Evolutionary conservation across 306 rosid species (phyloP), one percentile per base, ranked within the genome.

Genomic region (Arachis stenosperma): DNA sequence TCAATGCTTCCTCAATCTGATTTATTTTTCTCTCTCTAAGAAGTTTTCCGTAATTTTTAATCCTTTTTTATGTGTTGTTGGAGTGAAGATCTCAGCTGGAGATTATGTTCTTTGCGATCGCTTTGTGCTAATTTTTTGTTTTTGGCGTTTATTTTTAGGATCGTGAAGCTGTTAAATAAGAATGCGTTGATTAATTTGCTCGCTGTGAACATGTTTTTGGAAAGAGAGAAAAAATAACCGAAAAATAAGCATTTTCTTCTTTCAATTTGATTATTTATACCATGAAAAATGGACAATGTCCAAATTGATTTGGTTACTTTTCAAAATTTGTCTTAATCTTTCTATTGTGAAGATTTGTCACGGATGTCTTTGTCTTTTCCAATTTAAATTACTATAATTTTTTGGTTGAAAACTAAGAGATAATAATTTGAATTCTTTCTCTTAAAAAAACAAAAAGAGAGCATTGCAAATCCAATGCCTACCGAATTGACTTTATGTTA

Each of bases 31-130:
- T 29, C 2, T 7, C 14, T 69, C 13, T 52, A 33, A 33, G 3
- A 2, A 33, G 1, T n/a, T 52, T 9, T 6, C 6, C 0, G 7
- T 2, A 4, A 5, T 3, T 48, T 48, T 47, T 47, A 8, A 22
- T 22, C 27, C 9, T 6, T 52, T 65, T 48, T 6, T 52, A 10
- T 58, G 61, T 68, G 17, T 43, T 29, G 48, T 7, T 58, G 40
- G 37, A 78, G 70, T 48, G 40, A 39, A 60, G 87, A 82, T 70
- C 75, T 13, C 61, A 40, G 75, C 63, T 17, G 42, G 66, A 42
- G 72, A 77, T 67, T 81, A 60, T 70, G 60, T 78, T 78, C 71
- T 74, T 62, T 52, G 75, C 30, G 42, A 8, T 56, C 57, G 44
- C 48, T 5, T n/a, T 65, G 37, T 33, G 37, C 8, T 42, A 2